These are phyloP conservation scores for Hsuehochloa calcarea DNA, from an alignment of 176 grass and related monocot genomes.

Conservation along the genomic window DNA sequence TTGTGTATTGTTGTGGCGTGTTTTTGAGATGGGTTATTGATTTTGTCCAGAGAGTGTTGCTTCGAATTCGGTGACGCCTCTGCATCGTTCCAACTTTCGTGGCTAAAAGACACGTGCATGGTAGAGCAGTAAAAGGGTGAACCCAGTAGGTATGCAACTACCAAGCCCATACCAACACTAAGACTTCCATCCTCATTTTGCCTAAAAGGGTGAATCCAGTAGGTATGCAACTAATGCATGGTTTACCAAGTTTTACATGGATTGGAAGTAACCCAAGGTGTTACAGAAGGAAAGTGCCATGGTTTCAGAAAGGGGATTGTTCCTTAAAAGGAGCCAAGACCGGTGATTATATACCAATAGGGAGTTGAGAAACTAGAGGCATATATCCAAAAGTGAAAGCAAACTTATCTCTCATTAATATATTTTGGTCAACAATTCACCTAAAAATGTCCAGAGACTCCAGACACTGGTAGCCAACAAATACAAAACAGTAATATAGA, in stretches of 20 bases:
- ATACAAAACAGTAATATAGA: constrained; percentile 12
- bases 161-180: background rate
- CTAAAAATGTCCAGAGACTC: background rate
- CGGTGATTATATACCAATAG: background rate
- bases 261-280: background rate
- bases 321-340: background rate
- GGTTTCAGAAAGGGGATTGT: background rate
- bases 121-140: no score
- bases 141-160: no score
- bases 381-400: background rate
- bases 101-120: no score
- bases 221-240: background rate
- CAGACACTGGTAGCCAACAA: constrained; percentile 7
- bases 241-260: background rate
- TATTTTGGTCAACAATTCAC: background rate
- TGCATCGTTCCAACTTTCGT: no score
- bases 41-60: no score
- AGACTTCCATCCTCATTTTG: background rate
- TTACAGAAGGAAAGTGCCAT: background rate
- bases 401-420: background rate
- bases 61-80: no score
- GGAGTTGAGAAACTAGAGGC: background rate
- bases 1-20: no score
- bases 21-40: no score
- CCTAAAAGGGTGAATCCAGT: background rate